These are phyloP conservation scores for Citrullus mucosospermus DNA, from an alignment of 306 rosid genomes.

Conservation along the genomic window DNA sequence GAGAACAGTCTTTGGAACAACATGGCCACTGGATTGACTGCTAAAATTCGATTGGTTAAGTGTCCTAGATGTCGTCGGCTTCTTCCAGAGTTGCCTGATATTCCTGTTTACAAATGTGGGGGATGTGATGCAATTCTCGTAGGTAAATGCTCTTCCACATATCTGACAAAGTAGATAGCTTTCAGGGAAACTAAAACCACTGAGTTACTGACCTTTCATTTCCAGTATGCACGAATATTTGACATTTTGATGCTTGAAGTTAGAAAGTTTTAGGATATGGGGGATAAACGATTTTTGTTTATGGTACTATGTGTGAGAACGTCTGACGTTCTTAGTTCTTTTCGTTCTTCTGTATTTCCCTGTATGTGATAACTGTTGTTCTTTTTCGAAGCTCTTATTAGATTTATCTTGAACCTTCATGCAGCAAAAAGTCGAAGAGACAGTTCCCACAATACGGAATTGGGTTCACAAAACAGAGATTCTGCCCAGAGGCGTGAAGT, in stretches of 20 bases:
- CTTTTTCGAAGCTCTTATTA: neutral
- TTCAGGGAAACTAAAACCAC: neutral
- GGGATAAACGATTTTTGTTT: neutral
- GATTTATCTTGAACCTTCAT: slow-evolving; percentile 12
- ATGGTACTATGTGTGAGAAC: neutral
- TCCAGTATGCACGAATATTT: neutral
- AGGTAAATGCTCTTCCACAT: slow-evolving; percentile 29
- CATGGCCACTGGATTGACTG: slow-evolving; percentile 18
- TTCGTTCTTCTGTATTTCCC: neutral
- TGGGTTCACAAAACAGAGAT: slow-evolving; percentile 23
- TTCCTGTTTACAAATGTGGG: slow-evolving; percentile 65
- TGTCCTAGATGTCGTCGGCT: slow-evolving; percentile 64
- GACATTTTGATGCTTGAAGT: neutral
- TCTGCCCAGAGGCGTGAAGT: slow-evolving; percentile 20
- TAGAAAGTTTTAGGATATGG: neutral
- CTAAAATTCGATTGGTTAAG: slow-evolving; percentile 47
- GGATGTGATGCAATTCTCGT: slow-evolving; percentile 59
- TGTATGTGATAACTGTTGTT: neutral
- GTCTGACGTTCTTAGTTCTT: neutral
- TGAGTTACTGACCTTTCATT: neutral
- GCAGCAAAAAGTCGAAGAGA: slow-evolving; percentile 50
- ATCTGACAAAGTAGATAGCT: neutral
- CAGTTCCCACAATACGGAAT: slow-evolving; percentile 13
- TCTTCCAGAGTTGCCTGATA: slow-evolving; percentile 50
- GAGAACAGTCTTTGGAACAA: neutral